Evolutionary conservation across 2,329 filamentous ascomycete genomes (phyloP).

Genomic region (Fusarium dimerum): DNA sequence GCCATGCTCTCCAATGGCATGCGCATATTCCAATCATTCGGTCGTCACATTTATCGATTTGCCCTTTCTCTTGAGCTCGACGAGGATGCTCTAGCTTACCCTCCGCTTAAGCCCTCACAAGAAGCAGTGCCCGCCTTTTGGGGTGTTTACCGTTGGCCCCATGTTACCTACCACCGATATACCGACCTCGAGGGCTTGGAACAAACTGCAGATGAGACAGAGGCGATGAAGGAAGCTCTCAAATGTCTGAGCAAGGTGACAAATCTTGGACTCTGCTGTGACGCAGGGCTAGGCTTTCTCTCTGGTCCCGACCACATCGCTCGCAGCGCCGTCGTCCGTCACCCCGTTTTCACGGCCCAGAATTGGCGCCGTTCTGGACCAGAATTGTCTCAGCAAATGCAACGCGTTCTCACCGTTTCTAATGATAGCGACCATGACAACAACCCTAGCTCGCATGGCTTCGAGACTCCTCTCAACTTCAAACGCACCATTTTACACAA

Average conservation of each 20-base stretch:
- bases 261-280: conserved; percentile 67
- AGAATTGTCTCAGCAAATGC: conserved; percentile 11
- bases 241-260: conserved; percentile 54
- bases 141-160: conserved; percentile 67
- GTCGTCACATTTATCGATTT: conserved; percentile 60
- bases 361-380: conserved; percentile 25
- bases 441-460: conserved; percentile 22
- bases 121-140: conserved; percentile 59
- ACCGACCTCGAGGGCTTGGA: conserved; percentile 61
- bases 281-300: conserved; percentile 69
- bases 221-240: conserved; percentile 62
- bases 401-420: conserved; percentile 22
- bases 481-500: conserved; percentile 36
- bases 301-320: conserved; percentile 59
- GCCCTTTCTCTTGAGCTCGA: conserved; percentile 70
- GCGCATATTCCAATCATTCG: conserved; percentile 62
- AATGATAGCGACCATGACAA: conserved; percentile 27
- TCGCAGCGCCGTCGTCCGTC: conserved; percentile 41
- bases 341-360: conserved; percentile 38
- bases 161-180: conserved; percentile 59
- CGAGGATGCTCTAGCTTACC: conserved; percentile 49
- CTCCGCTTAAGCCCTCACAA: conserved; percentile 58
- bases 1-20: conserved; percentile 50
- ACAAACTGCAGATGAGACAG: conserved; percentile 62
- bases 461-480: conserved; percentile 30